A percentile compares a stretch with the other conserved stretches of the same genome.
phyloP scores from a whole-genome alignment of 2,329 filamentous ascomycete species.

The Fonsecaea multimorphosa region DNA sequence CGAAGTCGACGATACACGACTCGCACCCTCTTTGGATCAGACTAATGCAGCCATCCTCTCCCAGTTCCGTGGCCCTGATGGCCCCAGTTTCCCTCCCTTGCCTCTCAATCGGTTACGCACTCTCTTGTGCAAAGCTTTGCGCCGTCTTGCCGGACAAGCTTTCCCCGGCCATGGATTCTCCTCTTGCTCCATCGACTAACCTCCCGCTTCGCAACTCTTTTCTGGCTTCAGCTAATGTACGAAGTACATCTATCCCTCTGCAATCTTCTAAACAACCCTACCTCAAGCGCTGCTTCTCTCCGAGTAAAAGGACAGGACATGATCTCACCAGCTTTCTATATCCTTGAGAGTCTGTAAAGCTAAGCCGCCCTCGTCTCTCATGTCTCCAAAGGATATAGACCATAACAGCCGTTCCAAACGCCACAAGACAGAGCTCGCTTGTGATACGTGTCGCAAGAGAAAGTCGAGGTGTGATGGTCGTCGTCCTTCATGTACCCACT shows the following conservation, averaged over 20 bases:
- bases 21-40: neutral
- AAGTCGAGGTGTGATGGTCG: slow-evolving; percentile 20
- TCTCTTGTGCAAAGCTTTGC: neutral
- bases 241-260: neutral
- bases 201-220: neutral
- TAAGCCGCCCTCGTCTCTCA: neutral
- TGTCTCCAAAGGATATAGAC: slow-evolving; percentile 12
- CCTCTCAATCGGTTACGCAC: neutral
- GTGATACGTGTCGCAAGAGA: slow-evolving; percentile 17
- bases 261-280: neutral
- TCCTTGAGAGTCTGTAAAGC: neutral
- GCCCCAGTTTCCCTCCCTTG: neutral
- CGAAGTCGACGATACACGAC: neutral
- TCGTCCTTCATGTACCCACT: slow-evolving; percentile 20
- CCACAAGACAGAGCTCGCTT: slow-evolving; percentile 24
- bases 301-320: neutral
- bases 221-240: neutral
- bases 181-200: neutral
- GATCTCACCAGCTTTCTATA: neutral
- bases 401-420: slow-evolving; percentile 18
- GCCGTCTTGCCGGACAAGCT: slow-evolving; percentile 3
- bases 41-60: no score
- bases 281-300: neutral
- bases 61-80: neutral
- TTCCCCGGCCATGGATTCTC: neutral